These are phyloP conservation scores for Nicotiana otophora DNA, from an alignment of 257 asterid genomes.

Conservation along the genomic window DNA sequence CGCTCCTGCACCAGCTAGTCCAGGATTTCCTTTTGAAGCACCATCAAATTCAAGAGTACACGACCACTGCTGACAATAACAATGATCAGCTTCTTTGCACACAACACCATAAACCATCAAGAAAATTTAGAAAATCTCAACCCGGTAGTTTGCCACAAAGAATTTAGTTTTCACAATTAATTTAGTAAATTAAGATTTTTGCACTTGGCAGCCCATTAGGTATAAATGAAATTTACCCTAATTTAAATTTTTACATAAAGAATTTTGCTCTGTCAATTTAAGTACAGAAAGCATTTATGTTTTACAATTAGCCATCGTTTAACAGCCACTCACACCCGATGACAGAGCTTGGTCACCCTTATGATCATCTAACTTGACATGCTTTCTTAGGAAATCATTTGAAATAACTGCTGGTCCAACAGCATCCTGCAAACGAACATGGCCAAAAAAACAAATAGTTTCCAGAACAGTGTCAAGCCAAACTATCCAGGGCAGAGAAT, in stretches of 20 bases:
- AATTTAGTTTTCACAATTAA: slow-evolving; percentile 1
- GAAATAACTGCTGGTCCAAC: slow-evolving; percentile 7
- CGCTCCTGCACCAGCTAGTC: slow-evolving; percentile 55
- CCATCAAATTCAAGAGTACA: slow-evolving; percentile 48
- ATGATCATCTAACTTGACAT: slow-evolving; percentile 14
- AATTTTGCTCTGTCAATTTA: not conserved
- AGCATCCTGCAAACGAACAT: slow-evolving; percentile 10
- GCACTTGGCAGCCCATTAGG: not conserved
- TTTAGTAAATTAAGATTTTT: not conserved
- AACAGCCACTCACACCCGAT: slow-evolving; percentile 22
- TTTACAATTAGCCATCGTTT: not conserved
- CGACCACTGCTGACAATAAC: slow-evolving; percentile 18
- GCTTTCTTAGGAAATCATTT: slow-evolving; percentile 5
- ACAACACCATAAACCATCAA: not conserved
- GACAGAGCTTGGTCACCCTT: slow-evolving; percentile 4
- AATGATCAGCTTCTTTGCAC: slow-evolving; percentile 3
- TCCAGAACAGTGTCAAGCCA: not conserved
- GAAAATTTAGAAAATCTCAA: not conserved
- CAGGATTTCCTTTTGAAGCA: slow-evolving; percentile 53
- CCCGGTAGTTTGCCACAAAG: not conserved
- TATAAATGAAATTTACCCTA: not conserved
- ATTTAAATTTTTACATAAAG: not conserved
- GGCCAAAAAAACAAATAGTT: not conserved
- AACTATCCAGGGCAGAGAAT: not conserved
- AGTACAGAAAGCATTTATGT: not conserved